These are phyloP conservation scores for Pseudogymnoascus sp. DNA, from an alignment of 2,329 filamentous ascomycete species.

Conservation along the genomic window DNA sequence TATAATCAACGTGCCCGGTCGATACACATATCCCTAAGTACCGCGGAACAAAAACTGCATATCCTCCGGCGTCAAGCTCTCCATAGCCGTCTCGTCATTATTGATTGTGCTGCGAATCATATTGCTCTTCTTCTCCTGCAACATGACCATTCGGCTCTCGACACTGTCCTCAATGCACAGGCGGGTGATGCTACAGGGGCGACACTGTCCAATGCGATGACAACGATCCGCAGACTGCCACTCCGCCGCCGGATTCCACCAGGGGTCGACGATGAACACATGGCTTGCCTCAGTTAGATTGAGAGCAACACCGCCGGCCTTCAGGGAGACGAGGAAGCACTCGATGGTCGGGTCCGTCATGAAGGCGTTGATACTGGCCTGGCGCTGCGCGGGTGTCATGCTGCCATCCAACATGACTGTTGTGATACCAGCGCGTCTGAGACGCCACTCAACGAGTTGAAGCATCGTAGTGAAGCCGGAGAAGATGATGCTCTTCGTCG, in stretches of 20 bases:
- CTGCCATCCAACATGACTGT: constrained; percentile 97
- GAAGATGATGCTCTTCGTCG: constrained; percentile 95
- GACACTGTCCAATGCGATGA: constrained; percentile 90
- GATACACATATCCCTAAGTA: constrained; percentile 29
- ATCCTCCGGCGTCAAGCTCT: constrained; percentile 82
- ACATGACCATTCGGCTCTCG: constrained; percentile 86
- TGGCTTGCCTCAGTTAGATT: constrained; percentile 91
- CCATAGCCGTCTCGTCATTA: constrained; percentile 81
- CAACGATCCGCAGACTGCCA: constrained; percentile 95
- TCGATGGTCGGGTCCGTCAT: constrained; percentile 93
- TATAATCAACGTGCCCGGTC: background rate
- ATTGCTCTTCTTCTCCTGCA: constrained; percentile 97
- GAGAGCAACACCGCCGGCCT: constrained; percentile 89
- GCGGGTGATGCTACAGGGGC: constrained; percentile 88
- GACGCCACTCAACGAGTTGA: constrained; percentile 92
- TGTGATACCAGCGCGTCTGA: constrained; percentile 92
- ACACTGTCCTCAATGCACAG: constrained; percentile 96
- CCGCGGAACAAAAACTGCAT: constrained; percentile 95
- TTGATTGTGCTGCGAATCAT: constrained; percentile 98
- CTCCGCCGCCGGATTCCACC: constrained; percentile 99
- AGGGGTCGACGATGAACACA: constrained; percentile 96
- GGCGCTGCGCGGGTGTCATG: constrained; percentile 90
- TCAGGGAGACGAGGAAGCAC: constrained; percentile 91
- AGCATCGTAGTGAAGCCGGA: constrained; percentile 97
- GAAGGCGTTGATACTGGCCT: constrained; percentile 90